Conservation (phyloP, 257 asterid species). For the Solanum stenotomum region DNA sequence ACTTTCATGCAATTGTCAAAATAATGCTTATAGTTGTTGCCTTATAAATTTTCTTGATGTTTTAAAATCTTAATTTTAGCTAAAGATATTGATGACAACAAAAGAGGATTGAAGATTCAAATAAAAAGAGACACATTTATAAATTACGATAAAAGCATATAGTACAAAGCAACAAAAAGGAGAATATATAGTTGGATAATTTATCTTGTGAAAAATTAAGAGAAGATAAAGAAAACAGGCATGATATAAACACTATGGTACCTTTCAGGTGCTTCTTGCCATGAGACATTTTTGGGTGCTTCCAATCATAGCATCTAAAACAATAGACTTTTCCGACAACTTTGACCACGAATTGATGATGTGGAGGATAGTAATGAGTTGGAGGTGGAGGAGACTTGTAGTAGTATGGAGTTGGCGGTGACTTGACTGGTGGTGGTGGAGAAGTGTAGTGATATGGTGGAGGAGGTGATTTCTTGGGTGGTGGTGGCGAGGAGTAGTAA, state of each 20-base stretch:
- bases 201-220: no score
- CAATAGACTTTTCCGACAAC: constrained; percentile 71
- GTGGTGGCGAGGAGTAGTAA: neutral
- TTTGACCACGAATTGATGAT: constrained; percentile 39
- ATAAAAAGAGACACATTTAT: neutral
- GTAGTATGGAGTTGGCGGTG: no score
- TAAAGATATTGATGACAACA: neutral
- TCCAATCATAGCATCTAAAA: constrained; percentile 42
- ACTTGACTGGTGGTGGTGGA: neutral
- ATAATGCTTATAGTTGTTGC: neutral
- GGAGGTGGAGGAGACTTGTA: neutral
- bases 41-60: neutral
- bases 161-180: no score
- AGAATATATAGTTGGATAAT: no score
- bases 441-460: neutral
- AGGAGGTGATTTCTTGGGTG: neutral
- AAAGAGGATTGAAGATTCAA: neutral
- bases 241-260: neutral
- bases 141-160: neutral
- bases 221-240: neutral
- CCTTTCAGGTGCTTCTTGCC: neutral
- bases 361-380: constrained; percentile 26
- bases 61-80: neutral
- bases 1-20: neutral
- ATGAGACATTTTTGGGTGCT: neutral